These are phyloP conservation scores for Aspergillus aculeatinus DNA, from an alignment of 2,329 filamentous ascomycete genomes.

Conservation along the genomic window DNA sequence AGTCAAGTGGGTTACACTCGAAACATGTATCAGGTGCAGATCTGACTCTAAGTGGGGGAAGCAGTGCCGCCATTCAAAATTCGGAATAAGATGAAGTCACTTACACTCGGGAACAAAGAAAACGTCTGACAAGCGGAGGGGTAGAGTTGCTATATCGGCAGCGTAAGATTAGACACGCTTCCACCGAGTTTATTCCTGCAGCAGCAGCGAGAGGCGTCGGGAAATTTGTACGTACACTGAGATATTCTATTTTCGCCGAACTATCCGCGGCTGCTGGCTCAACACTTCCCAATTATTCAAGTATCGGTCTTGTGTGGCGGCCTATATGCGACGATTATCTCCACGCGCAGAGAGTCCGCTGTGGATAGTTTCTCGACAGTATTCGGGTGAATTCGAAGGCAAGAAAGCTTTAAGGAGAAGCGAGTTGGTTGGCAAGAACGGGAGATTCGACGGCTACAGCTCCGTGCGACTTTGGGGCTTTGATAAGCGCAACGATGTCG, in stretches of 20 bases:
- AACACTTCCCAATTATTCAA: neutral
- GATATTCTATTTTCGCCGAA: neutral
- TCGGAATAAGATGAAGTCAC: neutral
- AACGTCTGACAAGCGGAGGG: neutral
- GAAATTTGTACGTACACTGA: conserved; percentile 2
- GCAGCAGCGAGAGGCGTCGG: neutral
- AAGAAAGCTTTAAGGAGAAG: neutral
- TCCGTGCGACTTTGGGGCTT: neutral
- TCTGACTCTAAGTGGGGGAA: neutral
- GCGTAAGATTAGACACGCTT: conserved; percentile 1
- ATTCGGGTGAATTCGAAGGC: neutral
- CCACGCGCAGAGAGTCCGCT: neutral
- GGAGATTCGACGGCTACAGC: neutral
- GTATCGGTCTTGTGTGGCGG: neutral
- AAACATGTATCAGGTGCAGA: conserved; percentile 16
- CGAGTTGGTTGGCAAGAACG: neutral
- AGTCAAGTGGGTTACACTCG: conserved; percentile 7
- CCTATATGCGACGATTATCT: neutral
- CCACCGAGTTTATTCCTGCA: neutral
- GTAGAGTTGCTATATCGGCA: neutral
- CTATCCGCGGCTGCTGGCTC: neutral
- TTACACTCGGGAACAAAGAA: neutral
- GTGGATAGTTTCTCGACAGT: neutral
- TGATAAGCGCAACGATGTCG: neutral
- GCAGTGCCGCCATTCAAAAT: neutral